A percentile compares a stretch with the other conserved stretches of the same genome.
Evolutionary conservation across 176 grass and related monocot species (phyloP).

Genomic region (Avena eriantha): DNA sequence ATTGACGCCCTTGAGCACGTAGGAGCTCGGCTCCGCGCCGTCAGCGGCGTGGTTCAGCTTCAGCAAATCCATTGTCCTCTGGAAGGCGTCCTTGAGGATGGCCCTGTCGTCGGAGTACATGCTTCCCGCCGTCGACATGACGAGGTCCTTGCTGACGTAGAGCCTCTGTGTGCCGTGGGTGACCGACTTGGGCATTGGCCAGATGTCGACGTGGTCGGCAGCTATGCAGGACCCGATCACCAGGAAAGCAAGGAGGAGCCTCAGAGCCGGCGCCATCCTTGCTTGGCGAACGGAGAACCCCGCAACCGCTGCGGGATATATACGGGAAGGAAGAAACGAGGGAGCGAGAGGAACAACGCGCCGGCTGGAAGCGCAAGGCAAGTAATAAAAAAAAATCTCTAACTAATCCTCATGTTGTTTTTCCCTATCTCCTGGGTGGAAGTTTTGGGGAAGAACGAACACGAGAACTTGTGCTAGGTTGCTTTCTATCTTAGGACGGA

Average conservation of each 20-base stretch:
- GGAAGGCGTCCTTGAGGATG: slow-evolving; percentile 87
- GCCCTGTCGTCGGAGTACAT: slow-evolving; percentile 63
- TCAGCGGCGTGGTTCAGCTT: slow-evolving; percentile 59
- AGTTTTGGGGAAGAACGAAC: slow-evolving; percentile 33
- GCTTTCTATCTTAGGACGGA: slow-evolving; percentile 39
- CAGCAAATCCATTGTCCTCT: slow-evolving; percentile 65
- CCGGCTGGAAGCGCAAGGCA: slow-evolving; percentile 26
- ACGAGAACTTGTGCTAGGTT: slow-evolving; percentile 1
- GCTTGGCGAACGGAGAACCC: neutral
- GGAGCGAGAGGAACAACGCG: slow-evolving; percentile 32
- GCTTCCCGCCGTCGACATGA: slow-evolving; percentile 66
- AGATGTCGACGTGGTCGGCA: slow-evolving; percentile 60
- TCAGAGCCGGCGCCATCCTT: slow-evolving; percentile 41
- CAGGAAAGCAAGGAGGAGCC: slow-evolving; percentile 57
- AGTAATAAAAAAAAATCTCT: slow-evolving; percentile 7
- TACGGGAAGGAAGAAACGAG: neutral
- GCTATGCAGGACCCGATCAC: slow-evolving; percentile 48
- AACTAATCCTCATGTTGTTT: neutral
- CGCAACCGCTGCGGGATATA: neutral
- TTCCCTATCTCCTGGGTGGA: neutral
- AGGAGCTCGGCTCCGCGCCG: slow-evolving; percentile 41
- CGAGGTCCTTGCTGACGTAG: slow-evolving; percentile 68
- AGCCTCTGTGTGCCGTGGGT: slow-evolving; percentile 66
- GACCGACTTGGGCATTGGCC: slow-evolving; percentile 82
- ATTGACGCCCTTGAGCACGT: slow-evolving; percentile 63